phyloP scores from a whole-genome alignment of 2,329 filamentous ascomycete genomes.

The Neonectria magnoliae region DNA sequence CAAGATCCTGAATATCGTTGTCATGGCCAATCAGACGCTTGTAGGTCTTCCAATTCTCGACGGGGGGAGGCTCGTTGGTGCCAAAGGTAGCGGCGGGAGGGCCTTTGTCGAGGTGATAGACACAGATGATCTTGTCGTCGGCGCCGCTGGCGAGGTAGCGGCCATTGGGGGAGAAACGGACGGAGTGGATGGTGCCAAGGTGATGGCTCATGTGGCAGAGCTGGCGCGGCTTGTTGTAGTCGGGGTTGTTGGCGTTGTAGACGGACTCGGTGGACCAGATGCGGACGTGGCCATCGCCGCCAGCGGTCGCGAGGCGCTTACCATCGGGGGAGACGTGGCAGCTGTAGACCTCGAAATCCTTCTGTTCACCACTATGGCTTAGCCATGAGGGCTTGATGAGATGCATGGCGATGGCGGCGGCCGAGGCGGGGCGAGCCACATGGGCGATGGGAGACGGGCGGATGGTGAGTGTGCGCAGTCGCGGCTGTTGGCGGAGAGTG shows the following conservation, averaged over 20 bases:
- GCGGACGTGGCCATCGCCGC: constrained; percentile 96
- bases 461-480: constrained; percentile 2
- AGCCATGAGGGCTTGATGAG: constrained; percentile 97
- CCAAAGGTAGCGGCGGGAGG: constrained; percentile 85
- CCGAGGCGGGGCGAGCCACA: constrained; percentile 36
- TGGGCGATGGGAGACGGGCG: constrained; percentile 30
- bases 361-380: constrained; percentile 95
- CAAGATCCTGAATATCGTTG: constrained; percentile 97
- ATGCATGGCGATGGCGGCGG: constrained; percentile 65
- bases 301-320: constrained; percentile 88
- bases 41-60: constrained; percentile 98
- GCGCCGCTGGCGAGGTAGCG: constrained; percentile 96
- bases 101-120: constrained; percentile 89
- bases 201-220: constrained; percentile 98
- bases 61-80: constrained; percentile 88
- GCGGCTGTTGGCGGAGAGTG: constrained; percentile 7
- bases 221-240: constrained; percentile 84
- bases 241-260: constrained; percentile 77
- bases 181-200: constrained; percentile 95
- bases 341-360: constrained; percentile 98
- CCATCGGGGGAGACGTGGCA: constrained; percentile 97
- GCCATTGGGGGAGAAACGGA: constrained; percentile 94
- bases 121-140: constrained; percentile 98
- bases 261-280: constrained; percentile 98
- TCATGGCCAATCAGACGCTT: constrained; percentile 95